These are phyloP conservation scores for Puya raimondii DNA, from an alignment of 176 grass and related monocot genomes.

Conservation along the genomic window DNA sequence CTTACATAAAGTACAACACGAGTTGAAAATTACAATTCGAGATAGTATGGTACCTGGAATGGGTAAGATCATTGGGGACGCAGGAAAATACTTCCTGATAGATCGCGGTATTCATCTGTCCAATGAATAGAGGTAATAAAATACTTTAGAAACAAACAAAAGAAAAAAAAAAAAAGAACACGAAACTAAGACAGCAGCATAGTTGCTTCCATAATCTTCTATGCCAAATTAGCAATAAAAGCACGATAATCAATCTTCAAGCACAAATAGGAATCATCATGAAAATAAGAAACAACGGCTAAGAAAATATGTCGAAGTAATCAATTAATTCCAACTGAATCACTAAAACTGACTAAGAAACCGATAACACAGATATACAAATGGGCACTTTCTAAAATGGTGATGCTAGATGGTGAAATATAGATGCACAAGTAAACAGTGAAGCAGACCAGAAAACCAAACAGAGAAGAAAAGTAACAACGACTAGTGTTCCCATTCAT, in stretches of 20 bases:
- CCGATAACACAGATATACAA: too few relatives aligned
- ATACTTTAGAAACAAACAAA: not conserved
- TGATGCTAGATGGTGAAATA: too few relatives aligned
- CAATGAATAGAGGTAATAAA: slow-evolving; percentile 7
- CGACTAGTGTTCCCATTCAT: not conserved
- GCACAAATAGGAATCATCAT: too few relatives aligned
- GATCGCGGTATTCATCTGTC: slow-evolving; percentile 80
- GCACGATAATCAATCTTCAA: too few relatives aligned
- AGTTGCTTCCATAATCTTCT: slow-evolving; percentile 1
- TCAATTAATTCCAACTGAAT: too few relatives aligned
- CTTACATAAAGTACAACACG: not conserved
- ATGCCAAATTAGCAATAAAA: too few relatives aligned
- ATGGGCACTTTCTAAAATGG: too few relatives aligned
- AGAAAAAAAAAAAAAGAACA: not conserved
- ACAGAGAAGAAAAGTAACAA: not conserved
- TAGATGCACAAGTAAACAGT: too few relatives aligned
- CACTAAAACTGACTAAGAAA: too few relatives aligned
- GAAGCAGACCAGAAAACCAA: not conserved
- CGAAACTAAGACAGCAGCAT: slow-evolving; percentile 1
- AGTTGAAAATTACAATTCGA: not conserved
- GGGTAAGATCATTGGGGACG: slow-evolving; percentile 84
- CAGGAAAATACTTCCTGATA: slow-evolving; percentile 97
- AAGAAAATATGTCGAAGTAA: too few relatives aligned
- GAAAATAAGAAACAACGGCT: too few relatives aligned
- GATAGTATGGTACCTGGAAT: slow-evolving; percentile 55